Evolutionary conservation across 2,329 filamentous ascomycete species (phyloP).

Genomic region (Rhynchosporium agropyri): DNA sequence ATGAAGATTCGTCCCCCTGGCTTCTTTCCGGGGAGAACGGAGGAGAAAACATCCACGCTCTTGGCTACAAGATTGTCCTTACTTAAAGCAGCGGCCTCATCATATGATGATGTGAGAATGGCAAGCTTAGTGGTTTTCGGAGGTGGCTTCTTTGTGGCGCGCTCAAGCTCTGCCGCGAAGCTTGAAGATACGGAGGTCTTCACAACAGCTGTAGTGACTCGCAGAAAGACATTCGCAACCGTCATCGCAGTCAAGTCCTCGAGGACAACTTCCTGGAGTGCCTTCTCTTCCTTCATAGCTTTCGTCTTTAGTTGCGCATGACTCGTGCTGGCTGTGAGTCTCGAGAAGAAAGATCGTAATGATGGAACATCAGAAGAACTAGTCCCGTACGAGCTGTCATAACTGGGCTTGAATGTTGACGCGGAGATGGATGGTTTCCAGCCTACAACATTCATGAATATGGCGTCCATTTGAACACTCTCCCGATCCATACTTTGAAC

Average conservation of each 20-base stretch:
- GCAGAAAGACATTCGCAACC: constrained; percentile 81
- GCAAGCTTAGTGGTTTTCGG: constrained; percentile 85
- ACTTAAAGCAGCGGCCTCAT: constrained; percentile 68
- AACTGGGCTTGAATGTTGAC: constrained; percentile 35
- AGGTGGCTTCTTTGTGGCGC: constrained; percentile 95
- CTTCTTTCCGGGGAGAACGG: constrained; percentile 84
- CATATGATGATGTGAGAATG: constrained; percentile 88
- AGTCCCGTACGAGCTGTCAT: constrained; percentile 48
- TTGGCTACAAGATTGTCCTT: constrained; percentile 53
- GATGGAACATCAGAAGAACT: constrained; percentile 59
- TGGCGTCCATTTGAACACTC: constrained; percentile 88
- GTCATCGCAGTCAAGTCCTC: constrained; percentile 73
- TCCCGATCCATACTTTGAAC: constrained; percentile 79
- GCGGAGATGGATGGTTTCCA: constrained; percentile 68
- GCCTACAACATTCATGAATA: constrained; percentile 83
- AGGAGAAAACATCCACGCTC: constrained; percentile 79
- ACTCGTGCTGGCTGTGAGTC: constrained; percentile 63
- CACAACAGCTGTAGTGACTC: constrained; percentile 82
- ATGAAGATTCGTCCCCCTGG: constrained; percentile 88
- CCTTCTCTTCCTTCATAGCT: constrained; percentile 63
- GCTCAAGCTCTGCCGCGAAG: constrained; percentile 84
- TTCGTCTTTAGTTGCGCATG: constrained; percentile 56
- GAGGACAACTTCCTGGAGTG: constrained; percentile 61
- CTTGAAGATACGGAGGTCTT: constrained; percentile 71
- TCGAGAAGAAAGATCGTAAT: constrained; percentile 77